Evolutionary conservation across 345 rosid species (phyloP).

Genomic region (Bruguiera gymnorhiza): DNA sequence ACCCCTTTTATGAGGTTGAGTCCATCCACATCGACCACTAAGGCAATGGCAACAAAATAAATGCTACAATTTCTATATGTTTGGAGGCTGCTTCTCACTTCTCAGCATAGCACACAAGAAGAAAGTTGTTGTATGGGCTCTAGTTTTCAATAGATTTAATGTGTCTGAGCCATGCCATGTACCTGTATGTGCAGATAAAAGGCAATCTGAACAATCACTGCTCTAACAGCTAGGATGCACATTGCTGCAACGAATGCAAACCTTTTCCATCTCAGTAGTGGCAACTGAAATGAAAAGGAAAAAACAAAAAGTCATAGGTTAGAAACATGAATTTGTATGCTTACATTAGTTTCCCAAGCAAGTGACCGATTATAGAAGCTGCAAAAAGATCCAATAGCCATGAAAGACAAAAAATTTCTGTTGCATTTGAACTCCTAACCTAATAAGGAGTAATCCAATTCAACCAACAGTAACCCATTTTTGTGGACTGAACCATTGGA

Average conservation of each 20-base stretch:
- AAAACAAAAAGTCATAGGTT: constrained; percentile 5
- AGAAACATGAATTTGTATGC: not conserved
- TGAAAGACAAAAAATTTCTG: not conserved
- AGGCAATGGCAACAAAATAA: too few relatives aligned
- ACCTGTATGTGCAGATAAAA: constrained; percentile 94
- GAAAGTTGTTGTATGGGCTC: not conserved
- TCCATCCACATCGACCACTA: too few relatives aligned
- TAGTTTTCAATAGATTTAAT: not conserved
- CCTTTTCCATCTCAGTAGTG: constrained; percentile 88
- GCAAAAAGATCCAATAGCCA: not conserved
- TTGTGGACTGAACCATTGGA: too few relatives aligned
- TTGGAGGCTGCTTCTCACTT: too few relatives aligned
- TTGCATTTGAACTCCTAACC: not conserved
- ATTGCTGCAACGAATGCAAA: constrained; percentile 89
- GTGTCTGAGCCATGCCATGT: not conserved
- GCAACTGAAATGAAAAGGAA: constrained; percentile 51
- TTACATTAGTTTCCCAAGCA: not conserved
- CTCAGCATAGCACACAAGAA: too few relatives aligned
- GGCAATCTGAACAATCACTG: constrained; percentile 87
- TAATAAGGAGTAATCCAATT: not conserved
- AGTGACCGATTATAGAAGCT: not conserved
- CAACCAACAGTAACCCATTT: not conserved
- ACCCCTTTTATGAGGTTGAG: too few relatives aligned
- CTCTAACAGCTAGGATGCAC: constrained; percentile 93
- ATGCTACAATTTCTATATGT: too few relatives aligned